Evolutionary conservation across 495 filamentous ascomycete species (phyloP).

Genomic region (Durotheca rogersii): DNA sequence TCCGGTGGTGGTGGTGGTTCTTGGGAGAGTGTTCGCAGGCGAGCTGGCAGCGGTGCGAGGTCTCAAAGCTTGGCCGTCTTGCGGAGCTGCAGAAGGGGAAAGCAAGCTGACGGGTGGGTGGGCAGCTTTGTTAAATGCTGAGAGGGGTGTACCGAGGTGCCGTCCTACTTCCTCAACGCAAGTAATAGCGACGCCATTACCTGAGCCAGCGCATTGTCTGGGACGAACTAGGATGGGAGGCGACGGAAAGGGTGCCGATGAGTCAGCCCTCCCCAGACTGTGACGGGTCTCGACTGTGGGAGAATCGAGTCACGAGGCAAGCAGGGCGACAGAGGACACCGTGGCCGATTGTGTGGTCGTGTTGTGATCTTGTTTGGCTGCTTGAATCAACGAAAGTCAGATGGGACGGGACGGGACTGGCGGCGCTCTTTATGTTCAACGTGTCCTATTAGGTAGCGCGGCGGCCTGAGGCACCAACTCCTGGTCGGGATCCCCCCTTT

Average conservation of each 20-base stretch:
- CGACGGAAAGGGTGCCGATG: no score
- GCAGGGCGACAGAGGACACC: conserved; percentile 7
- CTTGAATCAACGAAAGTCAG: no score
- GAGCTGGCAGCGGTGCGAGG: no score
- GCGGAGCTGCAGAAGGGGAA: conserved; percentile 15
- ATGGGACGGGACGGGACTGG: conserved; percentile 6
- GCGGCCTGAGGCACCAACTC: conserved; percentile 16
- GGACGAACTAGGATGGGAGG: conserved; percentile 11
- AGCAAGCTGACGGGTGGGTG: conserved; percentile 23
- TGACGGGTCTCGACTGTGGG: no score
- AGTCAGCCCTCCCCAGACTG: conserved; percentile 16
- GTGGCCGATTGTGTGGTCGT: no score
- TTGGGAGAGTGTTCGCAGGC: not conserved
- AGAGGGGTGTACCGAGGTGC: conserved; percentile 45
- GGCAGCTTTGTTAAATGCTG: no score
- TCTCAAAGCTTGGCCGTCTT: conserved; percentile 3
- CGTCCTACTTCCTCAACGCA: conserved; percentile 47
- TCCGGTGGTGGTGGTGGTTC: conserved; percentile 12
- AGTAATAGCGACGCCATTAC: conserved; percentile 34
- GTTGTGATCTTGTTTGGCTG: no score
- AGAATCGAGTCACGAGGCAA: conserved; percentile 16
- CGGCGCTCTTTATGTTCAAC: conserved; percentile 37
- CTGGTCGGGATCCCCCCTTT: no score
- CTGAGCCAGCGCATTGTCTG: conserved; percentile 22
- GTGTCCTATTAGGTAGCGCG: conserved; percentile 31